Conservation (phyloP, 768 basidiomycete species). For the Phylloporus sp. region DNA sequence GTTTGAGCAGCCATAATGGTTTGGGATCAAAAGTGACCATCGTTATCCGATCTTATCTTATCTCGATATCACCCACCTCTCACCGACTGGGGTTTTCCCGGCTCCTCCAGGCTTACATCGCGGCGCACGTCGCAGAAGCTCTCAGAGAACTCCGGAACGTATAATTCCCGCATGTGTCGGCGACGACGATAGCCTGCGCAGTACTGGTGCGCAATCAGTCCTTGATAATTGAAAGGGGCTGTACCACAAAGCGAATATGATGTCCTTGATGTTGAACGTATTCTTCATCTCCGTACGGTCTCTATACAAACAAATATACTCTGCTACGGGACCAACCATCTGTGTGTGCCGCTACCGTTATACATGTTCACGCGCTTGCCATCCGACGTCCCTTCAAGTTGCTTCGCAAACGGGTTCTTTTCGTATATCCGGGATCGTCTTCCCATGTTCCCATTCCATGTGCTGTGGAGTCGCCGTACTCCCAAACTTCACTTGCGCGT, state of each 20-base stretch:
- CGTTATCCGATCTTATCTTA: conserved; percentile 24
- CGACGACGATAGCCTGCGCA: not conserved
- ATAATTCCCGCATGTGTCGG: conserved; percentile 43
- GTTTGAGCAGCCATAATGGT: conserved; percentile 15
- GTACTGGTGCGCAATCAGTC: conserved; percentile 19
- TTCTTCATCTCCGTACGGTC: too few species aligned
- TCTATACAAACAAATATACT: too few species aligned
- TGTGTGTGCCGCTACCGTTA: too few species aligned
- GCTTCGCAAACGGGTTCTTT: not conserved
- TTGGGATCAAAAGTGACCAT: not conserved
- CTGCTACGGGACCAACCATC: too few species aligned
- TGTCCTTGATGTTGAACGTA: conserved; percentile 69
- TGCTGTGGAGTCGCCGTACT: not conserved
- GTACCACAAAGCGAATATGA: conserved; percentile 25
- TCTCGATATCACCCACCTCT: conserved; percentile 11
- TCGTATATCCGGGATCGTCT: not conserved
- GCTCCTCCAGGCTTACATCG: conserved; percentile 37
- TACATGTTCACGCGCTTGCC: too few species aligned
- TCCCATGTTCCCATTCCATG: conserved; percentile 9
- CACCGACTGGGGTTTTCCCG: conserved; percentile 55
- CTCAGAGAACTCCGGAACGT: conserved; percentile 43
- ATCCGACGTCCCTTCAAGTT: too few species aligned
- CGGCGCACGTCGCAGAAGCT: conserved; percentile 35
- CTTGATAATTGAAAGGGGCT: conserved; percentile 6
- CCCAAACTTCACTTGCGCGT: conserved; percentile 2